Evolutionary conservation across 805 yeast genomes (phyloP), one percentile per base, ranked within the genome.

Genomic region (Spathaspora arborariae): DNA sequence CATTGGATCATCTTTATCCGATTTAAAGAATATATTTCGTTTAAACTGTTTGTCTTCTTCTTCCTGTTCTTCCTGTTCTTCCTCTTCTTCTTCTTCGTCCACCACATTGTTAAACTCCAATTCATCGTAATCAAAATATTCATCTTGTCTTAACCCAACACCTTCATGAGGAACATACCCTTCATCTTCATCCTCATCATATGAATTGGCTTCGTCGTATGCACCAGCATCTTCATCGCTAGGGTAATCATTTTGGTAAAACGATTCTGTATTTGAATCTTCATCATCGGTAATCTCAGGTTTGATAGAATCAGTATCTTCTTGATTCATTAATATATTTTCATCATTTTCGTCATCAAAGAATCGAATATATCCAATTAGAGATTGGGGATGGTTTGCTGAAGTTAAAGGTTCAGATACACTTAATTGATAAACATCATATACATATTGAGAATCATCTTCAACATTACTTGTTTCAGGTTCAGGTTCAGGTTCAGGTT

Each of bases 161-260:
- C 49, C 49, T 15, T 52, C 56, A 24, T 39, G 48, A 30, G 35
- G 16, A 30, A 53, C 44, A 41, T 45, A 41, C 20, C 48, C 57
- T 9, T 56, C 62, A 21, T 53, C 58, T 9, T 45, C 56, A 11
- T 43, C 50, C 13, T 48, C 51, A 19, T 52, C 42, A 38, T 48
- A 42, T 2, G n/a, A n/a, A n/a, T n/a, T n/a, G n/a, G 47, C 50
- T 33, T 54, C 59, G 27, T 61, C 51, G 20, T 41, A 51, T 3
- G 50, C 57, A 2, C 57, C 65, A 8, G 81, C 89, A 56, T 87
- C 92, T 52, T 89, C 97, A 58, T 91, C 97, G 40, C 89, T 96
- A 0, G 98, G 98, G 58, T 92, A 92, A 58, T 92, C 98, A 64
- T 94, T 92, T 56, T 82, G 81, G 61, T 92, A 92, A 58, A 83